Evolutionary conservation across 2,329 filamentous ascomycete species (phyloP), one percentile per base, ranked within the genome.

Genomic region (Fusarium burgessii): DNA sequence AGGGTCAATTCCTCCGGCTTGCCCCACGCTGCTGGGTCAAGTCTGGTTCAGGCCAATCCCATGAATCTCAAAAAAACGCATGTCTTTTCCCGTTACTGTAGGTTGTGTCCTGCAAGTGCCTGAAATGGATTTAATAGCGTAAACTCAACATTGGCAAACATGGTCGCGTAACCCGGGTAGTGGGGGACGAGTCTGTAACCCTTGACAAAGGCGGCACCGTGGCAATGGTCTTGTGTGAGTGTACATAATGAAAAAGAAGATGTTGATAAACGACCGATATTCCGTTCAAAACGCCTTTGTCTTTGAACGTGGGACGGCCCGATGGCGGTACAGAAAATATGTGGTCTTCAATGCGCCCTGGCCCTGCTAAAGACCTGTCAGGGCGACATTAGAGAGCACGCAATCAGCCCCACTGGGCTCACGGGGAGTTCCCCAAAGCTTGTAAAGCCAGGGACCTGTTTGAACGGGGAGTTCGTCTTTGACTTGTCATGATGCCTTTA

Each of bases 391-490:
- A 54, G 58, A 29, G 50, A 72, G 65, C 70, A 70, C 70, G 72
- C 65, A 70, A 72, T 66, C 42, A 54, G 68, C 60, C 70, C 74
- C 74, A 70, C 74, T 41, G 33, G 52, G 20, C 55, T 62, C 46
- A 65, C 74, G 72, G 72, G 71, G 72, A 76, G 67, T 70, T 71
- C 51, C 66, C 57, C 62, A 65, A 62, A 58, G 65, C 60, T 64
- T 51, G 47, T 58, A 50, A 41, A 29, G 59, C 65, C 54, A 47
- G 27, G 47, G 35, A 59, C 50, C 47, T 55, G 58, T 67, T 66
- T 60, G 35, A 29, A 50, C 57, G 68, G 64, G 66, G 72, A 62
- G 66, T 63, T 67, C 52, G 40, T 50, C 51, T 17, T 23, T 43
- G 51, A 45, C 55, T 58, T 64, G 49, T 62, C 55, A 60, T 42